Evolutionary conservation across 176 grass and related monocot species (phyloP).

Genomic region (Saccharum spontaneum): DNA sequence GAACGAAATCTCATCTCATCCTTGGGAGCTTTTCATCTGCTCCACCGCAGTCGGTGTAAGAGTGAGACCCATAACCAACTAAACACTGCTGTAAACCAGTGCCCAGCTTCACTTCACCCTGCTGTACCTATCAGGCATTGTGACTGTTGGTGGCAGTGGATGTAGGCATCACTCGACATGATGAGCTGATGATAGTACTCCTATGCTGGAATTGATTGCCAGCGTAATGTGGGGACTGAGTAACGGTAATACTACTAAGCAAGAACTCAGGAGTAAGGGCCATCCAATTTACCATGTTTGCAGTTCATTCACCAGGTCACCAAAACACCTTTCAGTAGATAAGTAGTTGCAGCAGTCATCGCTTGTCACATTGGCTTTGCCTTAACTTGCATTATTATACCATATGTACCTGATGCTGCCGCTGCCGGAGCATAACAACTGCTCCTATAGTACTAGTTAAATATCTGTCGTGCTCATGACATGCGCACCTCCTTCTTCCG

Average conservation of each 20-base stretch:
- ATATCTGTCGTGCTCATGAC: conserved; percentile 47
- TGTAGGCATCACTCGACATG: background rate
- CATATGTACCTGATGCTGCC: conserved; percentile 6
- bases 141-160: conserved; percentile 6
- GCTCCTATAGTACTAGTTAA: conserved; percentile 26
- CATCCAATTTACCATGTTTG: background rate
- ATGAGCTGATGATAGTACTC: background rate
- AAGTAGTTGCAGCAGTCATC: background rate
- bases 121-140: background rate
- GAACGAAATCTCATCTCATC: conserved; percentile 4
- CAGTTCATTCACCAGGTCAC: background rate
- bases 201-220: background rate
- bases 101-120: conserved; percentile 32
- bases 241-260: background rate
- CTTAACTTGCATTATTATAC: conserved; percentile 28
- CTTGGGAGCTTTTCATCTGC: conserved; percentile 36
- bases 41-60: conserved; percentile 17
- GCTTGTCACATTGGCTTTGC: background rate
- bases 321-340: background rate
- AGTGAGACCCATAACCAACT: background rate
- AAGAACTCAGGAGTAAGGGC: background rate
- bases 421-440: conserved; percentile 31
- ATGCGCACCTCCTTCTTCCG: conserved; percentile 21
- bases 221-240: background rate
- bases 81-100: background rate